These are phyloP conservation scores for Ramalina intermedia DNA, from an alignment of 495 filamentous ascomycete genomes.

Conservation along the genomic window DNA sequence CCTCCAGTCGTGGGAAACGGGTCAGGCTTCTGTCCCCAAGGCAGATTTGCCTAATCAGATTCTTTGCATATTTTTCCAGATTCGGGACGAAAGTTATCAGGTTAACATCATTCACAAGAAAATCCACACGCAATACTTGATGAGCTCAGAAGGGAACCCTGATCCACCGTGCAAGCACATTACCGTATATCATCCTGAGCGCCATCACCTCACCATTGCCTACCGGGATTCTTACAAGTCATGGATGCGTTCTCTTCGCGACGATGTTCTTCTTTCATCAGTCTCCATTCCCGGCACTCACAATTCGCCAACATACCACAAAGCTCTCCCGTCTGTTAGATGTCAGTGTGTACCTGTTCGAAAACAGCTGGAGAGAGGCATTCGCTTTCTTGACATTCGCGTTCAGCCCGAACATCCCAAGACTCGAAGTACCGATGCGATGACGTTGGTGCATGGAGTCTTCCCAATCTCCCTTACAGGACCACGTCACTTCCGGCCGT, in stretches of 20 bases:
- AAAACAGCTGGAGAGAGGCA: conserved; percentile 74
- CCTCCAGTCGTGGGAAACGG: conserved; percentile 43
- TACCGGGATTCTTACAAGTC: conserved; percentile 51
- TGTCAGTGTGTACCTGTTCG: conserved; percentile 71
- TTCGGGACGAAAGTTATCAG: conserved; percentile 43
- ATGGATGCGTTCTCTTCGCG: conserved; percentile 69
- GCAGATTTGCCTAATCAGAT: conserved; percentile 36
- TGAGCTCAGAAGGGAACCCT: conserved; percentile 38
- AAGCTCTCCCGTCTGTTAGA: conserved; percentile 79
- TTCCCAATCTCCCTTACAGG: conserved; percentile 64
- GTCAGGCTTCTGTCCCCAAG: conserved; percentile 38
- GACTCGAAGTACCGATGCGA: conserved; percentile 30
- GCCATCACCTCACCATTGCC: conserved; percentile 60
- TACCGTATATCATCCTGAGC: conserved; percentile 50
- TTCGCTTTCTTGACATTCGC: conserved; percentile 89
- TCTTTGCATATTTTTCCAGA: conserved; percentile 48
- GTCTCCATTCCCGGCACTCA: conserved; percentile 92
- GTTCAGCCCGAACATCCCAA: conserved; percentile 48
- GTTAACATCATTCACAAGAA: conserved; percentile 46
- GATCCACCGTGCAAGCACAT: conserved; percentile 42
- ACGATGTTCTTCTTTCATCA: conserved; percentile 56
- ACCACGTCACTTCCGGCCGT: conserved; percentile 56
- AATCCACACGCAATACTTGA: conserved; percentile 39
- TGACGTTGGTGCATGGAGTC: conserved; percentile 59
- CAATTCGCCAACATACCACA: conserved; percentile 74